phyloP scores from a whole-genome alignment of 2,329 filamentous ascomycete genomes.

The Leptographium procerum region DNA sequence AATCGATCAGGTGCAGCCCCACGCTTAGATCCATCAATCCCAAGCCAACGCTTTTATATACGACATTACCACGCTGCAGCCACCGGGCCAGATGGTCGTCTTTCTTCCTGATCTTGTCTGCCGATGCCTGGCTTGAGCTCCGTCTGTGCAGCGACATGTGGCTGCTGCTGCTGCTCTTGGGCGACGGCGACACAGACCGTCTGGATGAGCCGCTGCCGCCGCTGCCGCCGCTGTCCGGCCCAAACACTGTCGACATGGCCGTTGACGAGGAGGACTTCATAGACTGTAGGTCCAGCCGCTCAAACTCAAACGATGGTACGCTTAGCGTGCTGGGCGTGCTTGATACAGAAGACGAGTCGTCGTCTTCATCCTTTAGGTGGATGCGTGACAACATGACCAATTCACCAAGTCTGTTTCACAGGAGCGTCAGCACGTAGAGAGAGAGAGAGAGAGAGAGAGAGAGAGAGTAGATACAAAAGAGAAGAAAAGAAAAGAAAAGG shows the following conservation, averaged over 20 bases:
- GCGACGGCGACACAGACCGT: neutral
- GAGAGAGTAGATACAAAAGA: neutral
- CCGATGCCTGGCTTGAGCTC: constrained; percentile 19
- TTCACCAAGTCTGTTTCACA: constrained; percentile 63
- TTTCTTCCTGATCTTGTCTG: constrained; percentile 20
- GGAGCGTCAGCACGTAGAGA: neutral
- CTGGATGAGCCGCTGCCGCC: constrained; percentile 19
- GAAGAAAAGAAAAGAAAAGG: neutral
- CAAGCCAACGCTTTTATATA: constrained; percentile 58
- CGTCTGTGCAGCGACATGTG: constrained; percentile 16
- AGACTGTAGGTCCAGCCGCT: constrained; percentile 9
- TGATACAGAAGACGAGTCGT: constrained; percentile 15
- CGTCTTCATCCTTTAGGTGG: constrained; percentile 26
- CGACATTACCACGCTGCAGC: constrained; percentile 51
- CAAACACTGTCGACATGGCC: constrained; percentile 30
- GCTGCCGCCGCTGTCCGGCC: constrained; percentile 5
- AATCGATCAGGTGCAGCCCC: constrained; percentile 43
- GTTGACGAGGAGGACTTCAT: constrained; percentile 13
- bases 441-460: neutral
- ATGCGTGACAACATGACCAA: constrained; percentile 50
- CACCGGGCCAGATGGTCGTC: constrained; percentile 40
- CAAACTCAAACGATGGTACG: constrained; percentile 5
- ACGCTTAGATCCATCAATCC: constrained; percentile 57
- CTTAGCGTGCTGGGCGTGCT: neutral
- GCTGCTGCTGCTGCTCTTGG: constrained; percentile 1